Conservation (phyloP, 352 stramenopile species). For the Pythium biforme region DNA sequence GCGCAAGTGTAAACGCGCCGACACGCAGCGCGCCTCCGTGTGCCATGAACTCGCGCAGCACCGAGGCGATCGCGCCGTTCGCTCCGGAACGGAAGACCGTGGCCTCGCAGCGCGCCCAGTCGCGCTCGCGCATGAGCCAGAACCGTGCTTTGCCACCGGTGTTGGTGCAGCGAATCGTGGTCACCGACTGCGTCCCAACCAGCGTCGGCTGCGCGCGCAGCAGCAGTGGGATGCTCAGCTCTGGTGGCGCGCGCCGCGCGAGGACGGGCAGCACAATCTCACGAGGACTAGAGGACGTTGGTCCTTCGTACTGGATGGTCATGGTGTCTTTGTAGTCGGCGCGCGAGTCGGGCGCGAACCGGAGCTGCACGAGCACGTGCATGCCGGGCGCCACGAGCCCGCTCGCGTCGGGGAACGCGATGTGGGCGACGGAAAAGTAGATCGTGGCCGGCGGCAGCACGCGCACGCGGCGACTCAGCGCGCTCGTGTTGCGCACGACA, state of each 20-base stretch:
- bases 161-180: constrained; percentile 55
- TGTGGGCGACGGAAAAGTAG: constrained; percentile 57
- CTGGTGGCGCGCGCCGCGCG: constrained; percentile 48
- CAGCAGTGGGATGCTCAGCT: constrained; percentile 65
- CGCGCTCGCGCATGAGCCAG: constrained; percentile 63
- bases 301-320: constrained; percentile 52
- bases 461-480: constrained; percentile 51
- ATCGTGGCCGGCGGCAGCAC: constrained; percentile 62
- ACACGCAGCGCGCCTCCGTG: constrained; percentile 18
- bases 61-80: neutral
- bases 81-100: constrained; percentile 9
- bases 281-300: neutral
- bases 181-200: constrained; percentile 51
- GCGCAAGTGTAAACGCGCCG: constrained; percentile 56
- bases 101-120: constrained; percentile 45
- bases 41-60: constrained; percentile 3
- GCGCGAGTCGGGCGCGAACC: constrained; percentile 71
- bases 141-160: constrained; percentile 59
- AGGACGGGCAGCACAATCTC: constrained; percentile 45
- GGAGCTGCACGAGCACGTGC: constrained; percentile 54
- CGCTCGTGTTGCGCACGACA: constrained; percentile 59
- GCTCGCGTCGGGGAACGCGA: constrained; percentile 52
- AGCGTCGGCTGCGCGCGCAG: constrained; percentile 59
- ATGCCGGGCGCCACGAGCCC: constrained; percentile 71
- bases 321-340: constrained; percentile 73